These are phyloP conservation scores for Gracilariopsis chorda DNA, from an alignment of 23 red algal genomes.

Conservation along the genomic window DNA sequence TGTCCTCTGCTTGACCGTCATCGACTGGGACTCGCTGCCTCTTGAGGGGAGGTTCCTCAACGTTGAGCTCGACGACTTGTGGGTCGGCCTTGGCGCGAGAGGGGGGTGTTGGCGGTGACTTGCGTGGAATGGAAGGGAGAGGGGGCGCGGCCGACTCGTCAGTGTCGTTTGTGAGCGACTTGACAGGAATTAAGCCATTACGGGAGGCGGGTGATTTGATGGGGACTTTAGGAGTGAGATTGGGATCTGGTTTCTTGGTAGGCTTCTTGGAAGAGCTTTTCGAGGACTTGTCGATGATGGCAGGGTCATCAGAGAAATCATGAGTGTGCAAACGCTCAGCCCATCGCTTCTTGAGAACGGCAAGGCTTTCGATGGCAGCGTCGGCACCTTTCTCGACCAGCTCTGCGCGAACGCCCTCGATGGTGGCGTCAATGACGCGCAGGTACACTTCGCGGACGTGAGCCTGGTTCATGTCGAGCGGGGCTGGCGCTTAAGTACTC, in stretches of 20 bases:
- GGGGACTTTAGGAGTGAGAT: conserved; percentile 25
- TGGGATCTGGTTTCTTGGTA: conserved; percentile 32
- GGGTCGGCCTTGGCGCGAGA: background rate
- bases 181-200: conserved; percentile 42
- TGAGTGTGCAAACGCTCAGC: conserved; percentile 51
- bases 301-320: conserved; percentile 64
- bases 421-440: conserved; percentile 66
- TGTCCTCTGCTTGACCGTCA: conserved; percentile 19
- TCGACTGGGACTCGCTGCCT: conserved; percentile 29
- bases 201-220: conserved; percentile 11
- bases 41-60: conserved; percentile 32
- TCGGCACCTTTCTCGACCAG: conserved; percentile 51
- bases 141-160: background rate
- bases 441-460: conserved; percentile 58
- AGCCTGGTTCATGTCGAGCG: conserved; percentile 47
- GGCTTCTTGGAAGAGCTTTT: background rate
- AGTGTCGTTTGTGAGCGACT: conserved; percentile 25
- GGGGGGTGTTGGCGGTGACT: background rate
- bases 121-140: background rate
- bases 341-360: conserved; percentile 44
- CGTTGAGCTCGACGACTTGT: background rate
- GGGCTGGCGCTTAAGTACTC: conserved; percentile 35
- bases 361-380: conserved; percentile 36
- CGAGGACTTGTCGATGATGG: conserved; percentile 50
- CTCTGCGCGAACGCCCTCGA: conserved; percentile 67